Evolutionary conservation across 257 asterid genomes (phyloP), one percentile per base, ranked within the genome.

Genomic region (Rubia yunnanensis): DNA sequence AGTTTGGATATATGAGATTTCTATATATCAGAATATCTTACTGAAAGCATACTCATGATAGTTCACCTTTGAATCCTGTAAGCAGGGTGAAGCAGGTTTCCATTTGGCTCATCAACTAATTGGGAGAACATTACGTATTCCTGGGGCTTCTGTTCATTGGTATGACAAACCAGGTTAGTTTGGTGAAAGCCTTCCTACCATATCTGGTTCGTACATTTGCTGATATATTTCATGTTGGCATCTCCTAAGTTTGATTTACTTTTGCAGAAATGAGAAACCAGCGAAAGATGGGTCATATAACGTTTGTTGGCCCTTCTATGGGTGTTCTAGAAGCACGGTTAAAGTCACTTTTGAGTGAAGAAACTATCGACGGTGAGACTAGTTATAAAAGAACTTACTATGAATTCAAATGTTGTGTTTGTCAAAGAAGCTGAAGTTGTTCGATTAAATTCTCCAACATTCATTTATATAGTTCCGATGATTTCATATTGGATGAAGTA

Each of bases 201-300:
- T 30, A 13, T 17, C 10, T 23, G 10, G 27, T 54, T n/a, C 35
- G 34, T n/a, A 23, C n/a, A 2, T 24, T 24, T 41, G 2, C 26
- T 67, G 41, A 14, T 5, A 17, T 48, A 32, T 60, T 67, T 32
- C 48, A 39, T 63, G 41, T 1, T 23, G 36, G 69, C 65, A 28
- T 17, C 60, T 54, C 52, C 10, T 10, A 22, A 56, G 60, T 35
- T 67, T 65, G 62, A 9, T 30, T 55, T 20, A 65, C 44, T 48
- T 44, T 68, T 76, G 70, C 77, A 89, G 97, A 86, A 77, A 92
- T 92, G 84, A 82, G 95, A 68, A 89, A 85, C 79, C 99, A 92
- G 77, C 86, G 99, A 71, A 92, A 92, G 86, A 89, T 92, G 99
- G 99, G 97, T 61, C 99, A 92, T 76, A 82, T 92, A 68, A 89